phyloP scores from a whole-genome alignment of 2,329 filamentous ascomycete species.

The Fusarium pseudonygamai region DNA sequence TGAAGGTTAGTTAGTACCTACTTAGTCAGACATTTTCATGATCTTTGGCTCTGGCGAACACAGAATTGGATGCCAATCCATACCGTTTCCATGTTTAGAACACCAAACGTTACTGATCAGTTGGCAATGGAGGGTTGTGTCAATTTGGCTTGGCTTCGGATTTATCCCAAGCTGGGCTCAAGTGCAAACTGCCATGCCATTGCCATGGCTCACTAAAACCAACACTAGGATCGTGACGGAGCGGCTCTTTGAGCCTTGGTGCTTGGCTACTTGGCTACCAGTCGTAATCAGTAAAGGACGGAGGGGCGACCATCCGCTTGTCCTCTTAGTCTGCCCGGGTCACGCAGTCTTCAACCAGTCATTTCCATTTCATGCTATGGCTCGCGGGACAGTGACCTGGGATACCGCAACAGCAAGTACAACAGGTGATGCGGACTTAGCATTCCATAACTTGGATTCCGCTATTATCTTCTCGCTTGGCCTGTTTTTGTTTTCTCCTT shows the following conservation, averaged over 20 bases:
- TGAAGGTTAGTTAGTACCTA: too few relatives aligned
- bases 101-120: conserved; percentile 16
- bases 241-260: conserved; percentile 41
- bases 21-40: background rate
- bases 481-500: conserved; percentile 2
- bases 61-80: background rate
- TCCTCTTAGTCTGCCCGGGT: conserved; percentile 33
- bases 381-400: conserved; percentile 26
- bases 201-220: conserved; percentile 9
- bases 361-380: conserved; percentile 34
- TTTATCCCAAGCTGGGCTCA: background rate
- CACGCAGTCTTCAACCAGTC: conserved; percentile 38
- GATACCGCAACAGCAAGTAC: conserved; percentile 5
- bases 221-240: conserved; percentile 45
- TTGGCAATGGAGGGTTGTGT: conserved; percentile 28
- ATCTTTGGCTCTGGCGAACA: background rate
- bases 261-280: conserved; percentile 21
- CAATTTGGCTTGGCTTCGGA: conserved; percentile 24
- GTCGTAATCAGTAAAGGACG: conserved; percentile 30
- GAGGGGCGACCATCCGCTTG: conserved; percentile 33
- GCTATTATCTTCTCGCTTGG: conserved; percentile 1
- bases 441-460: conserved; percentile 30
- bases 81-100: conserved; percentile 10
- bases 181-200: background rate
- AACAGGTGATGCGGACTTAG: conserved; percentile 33